Percentiles rank a stretch among this genome's conserved stretches.
Evolutionary conservation across 257 asterid genomes (phyloP).

Genomic region (Linaria vulgaris): DNA sequence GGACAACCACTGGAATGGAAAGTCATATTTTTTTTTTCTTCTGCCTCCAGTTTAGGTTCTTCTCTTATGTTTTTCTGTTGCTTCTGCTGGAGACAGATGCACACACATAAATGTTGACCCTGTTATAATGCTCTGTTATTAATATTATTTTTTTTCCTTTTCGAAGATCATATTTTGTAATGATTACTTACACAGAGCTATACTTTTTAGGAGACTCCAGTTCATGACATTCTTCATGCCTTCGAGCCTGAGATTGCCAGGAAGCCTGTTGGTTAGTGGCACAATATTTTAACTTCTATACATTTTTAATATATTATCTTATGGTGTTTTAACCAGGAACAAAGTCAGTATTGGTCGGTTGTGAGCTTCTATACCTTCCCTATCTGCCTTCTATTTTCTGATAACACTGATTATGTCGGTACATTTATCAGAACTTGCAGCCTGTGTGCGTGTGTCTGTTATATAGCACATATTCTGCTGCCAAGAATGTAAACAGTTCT

Average conservation of each 20-base stretch:
- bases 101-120: background rate
- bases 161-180: slow-evolving; percentile 19
- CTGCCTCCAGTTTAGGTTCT: background rate
- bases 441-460: too few species aligned
- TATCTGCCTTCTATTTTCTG: too few species aligned
- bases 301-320: background rate
- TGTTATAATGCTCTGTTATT: slow-evolving; percentile 8
- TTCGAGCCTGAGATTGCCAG: slow-evolving; percentile 56
- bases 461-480: too few species aligned
- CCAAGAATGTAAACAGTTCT: too few species aligned
- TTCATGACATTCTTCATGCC: slow-evolving; percentile 57
- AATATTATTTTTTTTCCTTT: too few species aligned
- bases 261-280: slow-evolving; percentile 57
- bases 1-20: background rate
- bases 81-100: slow-evolving; percentile 11
- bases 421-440: too few species aligned
- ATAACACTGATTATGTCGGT: too few species aligned
- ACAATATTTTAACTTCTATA: background rate
- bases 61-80: slow-evolving; percentile 2
- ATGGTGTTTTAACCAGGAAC: background rate
- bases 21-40: background rate
- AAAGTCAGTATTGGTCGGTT: too few species aligned
- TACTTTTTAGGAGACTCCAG: slow-evolving; percentile 42
- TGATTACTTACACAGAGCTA: slow-evolving; percentile 18
- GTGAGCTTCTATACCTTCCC: too few species aligned